Percentiles rank a stretch among this genome's conserved stretches.
These are phyloP conservation scores for Beverwykella pulmonaria DNA, from an alignment of 495 filamentous ascomycete genomes.

Conservation along the genomic window DNA sequence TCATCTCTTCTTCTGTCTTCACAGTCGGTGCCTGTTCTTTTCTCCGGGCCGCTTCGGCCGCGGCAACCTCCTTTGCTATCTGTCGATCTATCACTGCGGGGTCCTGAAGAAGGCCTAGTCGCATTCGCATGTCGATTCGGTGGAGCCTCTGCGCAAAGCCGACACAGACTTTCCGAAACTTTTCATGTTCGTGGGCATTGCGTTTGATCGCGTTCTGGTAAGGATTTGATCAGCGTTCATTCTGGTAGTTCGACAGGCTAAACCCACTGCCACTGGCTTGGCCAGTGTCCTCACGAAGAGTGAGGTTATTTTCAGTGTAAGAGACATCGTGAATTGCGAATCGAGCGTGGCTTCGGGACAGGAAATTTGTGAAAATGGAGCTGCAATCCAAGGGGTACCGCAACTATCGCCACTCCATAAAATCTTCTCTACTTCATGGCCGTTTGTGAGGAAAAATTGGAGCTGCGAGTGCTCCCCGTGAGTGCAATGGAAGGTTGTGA, in stretches of 20 bases:
- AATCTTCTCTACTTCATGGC: not conserved
- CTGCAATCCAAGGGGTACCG: not conserved
- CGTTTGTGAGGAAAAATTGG: not conserved
- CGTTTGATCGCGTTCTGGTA: conserved; percentile 85
- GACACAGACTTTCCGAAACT: conserved; percentile 76
- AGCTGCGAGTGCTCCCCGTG: not conserved
- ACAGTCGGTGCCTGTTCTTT: conserved; percentile 76
- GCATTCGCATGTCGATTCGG: conserved; percentile 89
- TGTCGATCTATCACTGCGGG: conserved; percentile 60
- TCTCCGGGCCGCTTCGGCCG: conserved; percentile 53
- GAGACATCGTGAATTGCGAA: conserved; percentile 51
- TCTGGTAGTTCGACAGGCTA: not conserved
- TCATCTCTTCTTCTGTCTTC: conserved; percentile 73
- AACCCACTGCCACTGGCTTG: conserved; percentile 70
- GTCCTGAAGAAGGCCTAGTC: conserved; percentile 83
- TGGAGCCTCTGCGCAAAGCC: conserved; percentile 84
- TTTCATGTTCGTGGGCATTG: conserved; percentile 91
- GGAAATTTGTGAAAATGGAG: conserved; percentile 4
- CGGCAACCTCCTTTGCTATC: conserved; percentile 52
- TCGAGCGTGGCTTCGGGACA: not conserved
- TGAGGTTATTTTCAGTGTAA: conserved; percentile 71
- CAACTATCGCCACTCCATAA: not conserved
- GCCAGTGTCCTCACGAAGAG: conserved; percentile 69
- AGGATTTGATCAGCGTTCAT: not conserved
- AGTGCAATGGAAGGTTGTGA: not conserved